Evolutionary conservation across 495 filamentous ascomycete species (phyloP).

Genomic region (Penicillium ucsense): DNA sequence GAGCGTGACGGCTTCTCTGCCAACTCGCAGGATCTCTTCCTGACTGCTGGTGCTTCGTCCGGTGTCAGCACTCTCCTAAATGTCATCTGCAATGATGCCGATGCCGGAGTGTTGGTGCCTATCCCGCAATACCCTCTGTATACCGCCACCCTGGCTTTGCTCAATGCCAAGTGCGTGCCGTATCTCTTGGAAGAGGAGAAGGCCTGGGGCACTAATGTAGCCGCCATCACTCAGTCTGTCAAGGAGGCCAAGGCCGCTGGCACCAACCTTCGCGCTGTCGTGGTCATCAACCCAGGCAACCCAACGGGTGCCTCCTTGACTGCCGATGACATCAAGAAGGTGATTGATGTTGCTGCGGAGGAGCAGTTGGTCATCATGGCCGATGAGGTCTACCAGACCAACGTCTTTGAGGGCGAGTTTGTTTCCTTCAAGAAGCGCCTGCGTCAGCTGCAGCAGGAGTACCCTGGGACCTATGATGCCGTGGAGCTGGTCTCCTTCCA

Average conservation of each 20-base stretch:
- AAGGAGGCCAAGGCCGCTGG: conserved; percentile 62
- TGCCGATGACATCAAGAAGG: conserved; percentile 64
- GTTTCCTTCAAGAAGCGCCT: conserved; percentile 89
- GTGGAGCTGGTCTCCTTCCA: conserved; percentile 83
- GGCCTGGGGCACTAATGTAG: conserved; percentile 78
- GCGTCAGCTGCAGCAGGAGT: conserved; percentile 68
- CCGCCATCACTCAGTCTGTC: conserved; percentile 60
- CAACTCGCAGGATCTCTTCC: conserved; percentile 68
- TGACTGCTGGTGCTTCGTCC: conserved; percentile 83
- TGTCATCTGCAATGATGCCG: conserved; percentile 70
- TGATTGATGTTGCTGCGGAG: conserved; percentile 75
- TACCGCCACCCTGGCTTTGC: conserved; percentile 79
- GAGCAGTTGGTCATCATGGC: conserved; percentile 84
- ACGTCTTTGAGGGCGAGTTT: conserved; percentile 89
- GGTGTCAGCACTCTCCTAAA: conserved; percentile 89
- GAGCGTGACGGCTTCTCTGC: conserved; percentile 80
- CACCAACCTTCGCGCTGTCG: conserved; percentile 81
- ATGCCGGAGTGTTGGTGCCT: conserved; percentile 80
- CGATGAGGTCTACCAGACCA: conserved; percentile 98
- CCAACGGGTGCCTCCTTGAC: conserved; percentile 83
- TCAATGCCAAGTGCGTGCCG: conserved; percentile 80
- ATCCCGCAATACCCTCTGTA: conserved; percentile 98
- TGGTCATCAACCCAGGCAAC: conserved; percentile 97
- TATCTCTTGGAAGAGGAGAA: conserved; percentile 83
- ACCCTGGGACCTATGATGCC: conserved; percentile 64